A percentile compares a stretch with the other conserved stretches of the same genome.
These are phyloP conservation scores for Globisporangium echinulatum DNA, from an alignment of 352 stramenopile genomes.

Conservation along the genomic window DNA sequence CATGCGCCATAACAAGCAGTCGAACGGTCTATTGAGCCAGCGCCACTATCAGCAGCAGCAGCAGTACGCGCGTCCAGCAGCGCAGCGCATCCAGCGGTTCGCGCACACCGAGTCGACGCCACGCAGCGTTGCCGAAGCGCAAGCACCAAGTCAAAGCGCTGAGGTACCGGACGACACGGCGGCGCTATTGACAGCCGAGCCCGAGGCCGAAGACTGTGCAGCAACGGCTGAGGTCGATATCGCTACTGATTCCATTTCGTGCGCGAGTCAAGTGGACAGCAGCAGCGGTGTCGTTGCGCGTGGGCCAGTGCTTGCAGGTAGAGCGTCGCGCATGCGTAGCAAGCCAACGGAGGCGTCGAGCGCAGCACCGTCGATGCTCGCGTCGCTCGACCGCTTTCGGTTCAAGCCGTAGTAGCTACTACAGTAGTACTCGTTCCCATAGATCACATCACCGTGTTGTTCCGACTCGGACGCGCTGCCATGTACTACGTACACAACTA, in stretches of 20 bases:
- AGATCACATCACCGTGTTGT: neutral
- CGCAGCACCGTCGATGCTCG: conserved; percentile 2
- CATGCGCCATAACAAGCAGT: conserved; percentile 8
- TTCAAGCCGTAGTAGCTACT: conserved; percentile 11
- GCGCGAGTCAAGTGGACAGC: too few relatives aligned
- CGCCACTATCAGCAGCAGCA: conserved; percentile 2
- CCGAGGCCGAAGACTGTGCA: neutral
- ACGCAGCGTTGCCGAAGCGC: neutral
- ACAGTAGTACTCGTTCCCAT: neutral
- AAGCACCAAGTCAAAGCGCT: neutral
- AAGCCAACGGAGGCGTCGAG: neutral
- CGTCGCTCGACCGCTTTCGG: conserved; percentile 18
- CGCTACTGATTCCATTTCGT: neutral
- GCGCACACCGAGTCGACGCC: conserved; percentile 5
- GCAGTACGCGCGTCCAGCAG: conserved; percentile 2
- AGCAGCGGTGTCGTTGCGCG: conserved; percentile 1
- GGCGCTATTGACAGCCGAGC: too few relatives aligned
- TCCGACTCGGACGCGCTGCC: too few relatives aligned
- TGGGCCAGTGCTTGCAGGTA: neutral
- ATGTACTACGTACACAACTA: too few relatives aligned
- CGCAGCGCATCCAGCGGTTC: conserved; percentile 21
- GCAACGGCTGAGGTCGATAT: neutral
- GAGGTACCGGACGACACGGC: neutral
- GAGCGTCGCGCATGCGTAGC: neutral
- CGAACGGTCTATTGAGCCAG: neutral